Percentiles rank a stretch among this genome's conserved stretches.
phyloP scores from a whole-genome alignment of 768 basidiomycete genomes.

The Chiua virens region DNA sequence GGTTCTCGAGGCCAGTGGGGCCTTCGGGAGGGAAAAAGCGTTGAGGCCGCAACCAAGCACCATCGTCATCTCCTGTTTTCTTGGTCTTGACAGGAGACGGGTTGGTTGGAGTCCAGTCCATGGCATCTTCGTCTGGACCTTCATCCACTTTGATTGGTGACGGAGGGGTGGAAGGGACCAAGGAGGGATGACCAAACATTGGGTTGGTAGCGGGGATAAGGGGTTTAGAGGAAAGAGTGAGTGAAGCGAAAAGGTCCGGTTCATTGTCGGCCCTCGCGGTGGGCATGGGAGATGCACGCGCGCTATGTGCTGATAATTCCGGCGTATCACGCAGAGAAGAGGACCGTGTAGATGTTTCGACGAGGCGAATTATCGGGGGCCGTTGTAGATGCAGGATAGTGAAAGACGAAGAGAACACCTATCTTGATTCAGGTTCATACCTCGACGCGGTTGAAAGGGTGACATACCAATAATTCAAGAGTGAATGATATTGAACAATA shows the following conservation, averaged over 20 bases:
- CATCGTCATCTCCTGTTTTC: slow-evolving; percentile 33
- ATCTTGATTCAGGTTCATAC: slow-evolving; percentile 1
- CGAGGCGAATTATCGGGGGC: slow-evolving; percentile 69
- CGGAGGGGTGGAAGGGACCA: slow-evolving; percentile 32
- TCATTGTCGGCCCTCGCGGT: slow-evolving; percentile 33
- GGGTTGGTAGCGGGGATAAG: slow-evolving; percentile 48
- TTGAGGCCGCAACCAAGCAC: slow-evolving; percentile 63
- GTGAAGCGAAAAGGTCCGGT: slow-evolving; percentile 60
- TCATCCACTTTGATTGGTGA: slow-evolving; percentile 30
- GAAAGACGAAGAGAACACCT: slow-evolving; percentile 56
- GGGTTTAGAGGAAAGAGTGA: slow-evolving; percentile 67
- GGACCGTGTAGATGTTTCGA: slow-evolving; percentile 50
- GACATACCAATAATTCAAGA: slow-evolving; percentile 59
- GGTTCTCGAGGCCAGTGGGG: slow-evolving; percentile 71
- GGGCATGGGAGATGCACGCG: slow-evolving; percentile 30
- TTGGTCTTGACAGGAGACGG: slow-evolving; percentile 21
- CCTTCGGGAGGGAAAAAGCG: slow-evolving; percentile 77
- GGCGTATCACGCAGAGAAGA: slow-evolving; percentile 45
- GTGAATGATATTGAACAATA: slow-evolving; percentile 49
- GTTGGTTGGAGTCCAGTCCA: slow-evolving; percentile 72
- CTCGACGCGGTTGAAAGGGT: neutral
- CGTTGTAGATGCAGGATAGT: slow-evolving; percentile 61
- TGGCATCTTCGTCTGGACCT: slow-evolving; percentile 40
- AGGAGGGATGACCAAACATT: slow-evolving; percentile 71
- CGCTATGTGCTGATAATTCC: slow-evolving; percentile 18